Evolutionary conservation across 2,329 filamentous ascomycete genomes (phyloP).

Genomic region (Verticillium isaacii): DNA sequence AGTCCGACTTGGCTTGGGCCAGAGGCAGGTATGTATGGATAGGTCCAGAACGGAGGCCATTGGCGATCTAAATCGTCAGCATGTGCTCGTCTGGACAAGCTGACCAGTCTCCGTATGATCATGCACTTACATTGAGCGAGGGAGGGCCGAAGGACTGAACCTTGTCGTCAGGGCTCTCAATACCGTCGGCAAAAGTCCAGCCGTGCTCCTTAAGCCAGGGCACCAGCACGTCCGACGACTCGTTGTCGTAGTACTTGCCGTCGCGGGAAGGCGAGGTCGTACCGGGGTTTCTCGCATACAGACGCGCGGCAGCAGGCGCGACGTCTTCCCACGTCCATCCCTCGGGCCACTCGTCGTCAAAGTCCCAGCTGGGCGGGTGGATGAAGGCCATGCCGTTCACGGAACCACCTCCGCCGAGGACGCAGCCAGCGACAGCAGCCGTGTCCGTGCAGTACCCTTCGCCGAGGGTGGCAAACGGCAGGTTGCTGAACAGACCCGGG

Average conservation of each 20-base stretch:
- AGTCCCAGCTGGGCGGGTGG: constrained; percentile 24
- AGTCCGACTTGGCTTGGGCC: constrained; percentile 29
- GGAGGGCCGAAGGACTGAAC: constrained; percentile 11
- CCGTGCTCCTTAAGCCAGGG: constrained; percentile 9
- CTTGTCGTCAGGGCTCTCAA: constrained; percentile 13
- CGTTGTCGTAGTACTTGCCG: constrained; percentile 13
- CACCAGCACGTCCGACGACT: constrained; percentile 8
- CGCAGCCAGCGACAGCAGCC: constrained; percentile 26
- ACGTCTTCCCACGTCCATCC: constrained; percentile 23
- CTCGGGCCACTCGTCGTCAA: constrained; percentile 22
- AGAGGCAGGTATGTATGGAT: constrained; percentile 32
- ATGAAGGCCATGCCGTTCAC: constrained; percentile 29
- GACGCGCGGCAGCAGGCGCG: constrained; percentile 16
- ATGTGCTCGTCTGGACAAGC: background rate
- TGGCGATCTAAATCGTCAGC: constrained; percentile 9
- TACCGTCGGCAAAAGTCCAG: constrained; percentile 12
- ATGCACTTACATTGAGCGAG: constrained; percentile 8
- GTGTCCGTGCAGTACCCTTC: constrained; percentile 28
- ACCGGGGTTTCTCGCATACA: constrained; percentile 21
- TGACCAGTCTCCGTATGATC: background rate
- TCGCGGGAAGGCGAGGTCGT: constrained; percentile 19
- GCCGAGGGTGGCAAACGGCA: constrained; percentile 11
- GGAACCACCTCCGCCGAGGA: constrained; percentile 29
- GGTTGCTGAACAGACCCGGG: constrained; percentile 19
- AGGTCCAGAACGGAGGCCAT: constrained; percentile 14